phyloP scores from a whole-genome alignment of 129 eudicot species.

The Artemisia argyi region DNA sequence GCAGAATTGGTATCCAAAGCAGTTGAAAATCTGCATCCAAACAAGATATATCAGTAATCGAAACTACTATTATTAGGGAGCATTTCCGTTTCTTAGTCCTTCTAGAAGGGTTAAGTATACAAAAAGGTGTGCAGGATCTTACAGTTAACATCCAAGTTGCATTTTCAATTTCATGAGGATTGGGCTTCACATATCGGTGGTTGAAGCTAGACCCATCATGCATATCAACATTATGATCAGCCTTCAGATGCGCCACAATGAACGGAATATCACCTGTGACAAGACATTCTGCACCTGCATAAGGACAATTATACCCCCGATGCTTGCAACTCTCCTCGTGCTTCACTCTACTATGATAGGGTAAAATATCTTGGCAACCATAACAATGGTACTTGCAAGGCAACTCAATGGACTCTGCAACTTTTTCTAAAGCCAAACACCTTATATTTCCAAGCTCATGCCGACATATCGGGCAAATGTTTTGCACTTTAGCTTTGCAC shows the following conservation, averaged over 20 bases:
- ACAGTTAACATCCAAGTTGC: slow-evolving; percentile 75
- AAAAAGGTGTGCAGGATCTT: too few relatives aligned
- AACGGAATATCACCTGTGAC: slow-evolving; percentile 53
- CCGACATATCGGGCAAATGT: slow-evolving; percentile 54
- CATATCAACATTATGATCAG: slow-evolving; percentile 59
- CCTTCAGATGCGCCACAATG: slow-evolving; percentile 51
- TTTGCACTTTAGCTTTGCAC: slow-evolving; percentile 56
- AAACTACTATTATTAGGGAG: background rate
- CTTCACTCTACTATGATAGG: slow-evolving; percentile 43
- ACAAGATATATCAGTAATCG: background rate
- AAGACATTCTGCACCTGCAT: slow-evolving; percentile 60
- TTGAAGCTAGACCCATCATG: slow-evolving; percentile 58
- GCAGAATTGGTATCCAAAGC: slow-evolving; percentile 65
- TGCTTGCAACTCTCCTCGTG: slow-evolving; percentile 54
- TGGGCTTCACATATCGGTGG: slow-evolving; percentile 61
- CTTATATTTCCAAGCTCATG: slow-evolving; percentile 64
- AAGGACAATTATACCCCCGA: slow-evolving; percentile 64
- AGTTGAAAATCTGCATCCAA: slow-evolving; percentile 52
- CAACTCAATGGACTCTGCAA: slow-evolving; percentile 58
- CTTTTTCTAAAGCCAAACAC: slow-evolving; percentile 64
- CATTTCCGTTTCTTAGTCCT: background rate
- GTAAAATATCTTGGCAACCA: slow-evolving; percentile 57
- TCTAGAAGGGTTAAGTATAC: too few relatives aligned
- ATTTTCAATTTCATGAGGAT: slow-evolving; percentile 62
- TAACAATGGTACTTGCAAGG: slow-evolving; percentile 54